Evolutionary conservation across 1,284 basidiomycete genomes (phyloP).

Genomic region (Rhizoctonia solani): DNA sequence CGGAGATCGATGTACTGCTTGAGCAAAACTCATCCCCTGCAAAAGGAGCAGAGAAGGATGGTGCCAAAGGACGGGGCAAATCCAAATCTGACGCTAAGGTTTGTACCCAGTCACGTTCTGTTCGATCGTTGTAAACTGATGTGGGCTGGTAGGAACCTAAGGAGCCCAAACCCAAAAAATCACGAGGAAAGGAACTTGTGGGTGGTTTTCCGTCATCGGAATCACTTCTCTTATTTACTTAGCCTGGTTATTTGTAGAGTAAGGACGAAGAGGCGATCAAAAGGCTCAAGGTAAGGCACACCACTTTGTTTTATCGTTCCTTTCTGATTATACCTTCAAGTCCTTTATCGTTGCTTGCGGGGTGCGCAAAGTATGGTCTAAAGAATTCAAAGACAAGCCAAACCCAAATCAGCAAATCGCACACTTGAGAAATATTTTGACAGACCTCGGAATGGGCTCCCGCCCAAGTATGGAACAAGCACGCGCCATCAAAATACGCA

Average conservation of each 20-base stretch:
- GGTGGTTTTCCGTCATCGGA: background rate
- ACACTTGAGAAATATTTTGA: conserved; percentile 65
- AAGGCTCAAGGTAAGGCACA: conserved; percentile 56
- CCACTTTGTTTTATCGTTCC: background rate
- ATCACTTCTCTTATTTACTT: background rate
- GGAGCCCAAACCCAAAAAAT: conserved; percentile 39
- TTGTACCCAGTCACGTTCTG: background rate
- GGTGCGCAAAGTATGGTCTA: conserved; percentile 76
- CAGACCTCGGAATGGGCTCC: conserved; percentile 77
- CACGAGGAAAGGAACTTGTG: conserved; percentile 40
- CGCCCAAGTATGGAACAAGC: conserved; percentile 80
- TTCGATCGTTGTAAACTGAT: background rate
- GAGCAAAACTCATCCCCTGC: conserved; percentile 54
- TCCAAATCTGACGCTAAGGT: conserved; percentile 39
- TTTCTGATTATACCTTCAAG: conserved; percentile 46
- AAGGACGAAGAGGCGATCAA: conserved; percentile 66
- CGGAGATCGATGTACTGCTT: conserved; percentile 62
- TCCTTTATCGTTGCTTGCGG: conserved; percentile 77
- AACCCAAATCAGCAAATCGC: conserved; percentile 66
- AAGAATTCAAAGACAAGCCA: conserved; percentile 67
- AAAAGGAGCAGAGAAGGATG: conserved; percentile 46
- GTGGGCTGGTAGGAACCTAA: too few relatives aligned
- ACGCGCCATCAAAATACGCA: conserved; percentile 65
- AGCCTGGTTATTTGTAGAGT: conserved; percentile 16
- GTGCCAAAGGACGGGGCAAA: conserved; percentile 30